Base-by-base conservation (phyloP, 345 rosid species). In the Passiflora organensis region DNA sequence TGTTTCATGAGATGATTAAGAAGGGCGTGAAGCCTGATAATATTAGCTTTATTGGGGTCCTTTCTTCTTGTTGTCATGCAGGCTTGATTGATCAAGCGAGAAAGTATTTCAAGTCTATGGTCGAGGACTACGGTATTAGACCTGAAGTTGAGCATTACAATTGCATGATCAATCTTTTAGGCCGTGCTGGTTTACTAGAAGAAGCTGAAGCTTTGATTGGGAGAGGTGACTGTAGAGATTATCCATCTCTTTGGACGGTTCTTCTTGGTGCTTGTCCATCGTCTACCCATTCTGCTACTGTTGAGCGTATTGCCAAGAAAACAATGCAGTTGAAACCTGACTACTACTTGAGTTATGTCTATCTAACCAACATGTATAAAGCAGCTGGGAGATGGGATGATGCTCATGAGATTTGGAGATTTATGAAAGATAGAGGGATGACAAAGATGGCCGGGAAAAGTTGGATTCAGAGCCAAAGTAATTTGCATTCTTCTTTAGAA, bases 141-240 rank as follows among this genome's bases (percentile, higher is more conserved):
- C 85, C 96, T 38, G 86, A 82, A 56, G 67, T 74, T 6, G 91
- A 86, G 83, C 96, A 89, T 63, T 86, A 81, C 64, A 89, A 78
- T 61, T 89, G 96, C 78, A 80, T 93, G 83, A 81, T 89, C 70
- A 89, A 89, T 74, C 94, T 93, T 65, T 78, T 93, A 32, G 89
- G 96, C 34, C 95, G 91, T 23, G 89, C 89, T 58, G 95, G 89
- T 21, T 79, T 84, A 62, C 66, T 93, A 23, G 89, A 81, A 63
- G 99, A 84, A 75, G 96, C 95, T 28, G 91, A 83, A 63, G 70
- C 32, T 51, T 62, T 89, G 70, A 74, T 93, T 64, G 80, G 80
- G 65, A 74, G 74, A 56, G 75, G 89, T n/a, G 82, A 70, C 24
- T 80, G 73, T 58, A 74, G 82, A 63, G 70, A 75, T 32, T 77